Percentiles rank a stretch among this genome's conserved stretches.
Conservation (phyloP, 257 asterid genomes). For the Perilla frutescens region DNA sequence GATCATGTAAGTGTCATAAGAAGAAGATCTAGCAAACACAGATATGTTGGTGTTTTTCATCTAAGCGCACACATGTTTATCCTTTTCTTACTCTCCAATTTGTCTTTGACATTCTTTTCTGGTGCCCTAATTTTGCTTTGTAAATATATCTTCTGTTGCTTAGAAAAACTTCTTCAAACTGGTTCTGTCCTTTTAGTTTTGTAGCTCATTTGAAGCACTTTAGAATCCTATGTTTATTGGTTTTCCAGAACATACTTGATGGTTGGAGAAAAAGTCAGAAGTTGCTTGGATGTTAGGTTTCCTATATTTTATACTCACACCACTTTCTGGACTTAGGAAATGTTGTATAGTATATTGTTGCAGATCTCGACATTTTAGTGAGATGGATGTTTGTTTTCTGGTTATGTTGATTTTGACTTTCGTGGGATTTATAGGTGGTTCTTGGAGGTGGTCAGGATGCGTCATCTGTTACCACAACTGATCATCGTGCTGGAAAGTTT, state of each 20-base stretch:
- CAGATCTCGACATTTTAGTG: background rate
- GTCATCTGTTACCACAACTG: conserved; percentile 79
- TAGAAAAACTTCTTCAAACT: background rate
- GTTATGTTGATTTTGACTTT: conserved; percentile 22
- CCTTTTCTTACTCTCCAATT: background rate
- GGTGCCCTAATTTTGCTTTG: background rate
- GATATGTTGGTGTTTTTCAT: background rate
- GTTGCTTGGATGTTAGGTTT: background rate
- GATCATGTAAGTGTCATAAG: conserved; percentile 66
- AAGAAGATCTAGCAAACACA: background rate
- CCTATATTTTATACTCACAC: background rate
- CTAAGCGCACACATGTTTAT: background rate
- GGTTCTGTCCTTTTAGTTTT: background rate
- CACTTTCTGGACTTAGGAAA: background rate
- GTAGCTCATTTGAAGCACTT: background rate
- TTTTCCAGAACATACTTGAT: background rate
- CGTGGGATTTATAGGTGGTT: conserved; percentile 62
- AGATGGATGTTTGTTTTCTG: conserved; percentile 3
- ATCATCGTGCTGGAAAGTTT: conserved; percentile 95
- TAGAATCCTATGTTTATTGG: background rate
- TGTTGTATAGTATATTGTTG: background rate
- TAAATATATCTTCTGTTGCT: conserved; percentile 6
- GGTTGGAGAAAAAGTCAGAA: background rate
- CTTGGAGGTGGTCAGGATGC: conserved; percentile 99
- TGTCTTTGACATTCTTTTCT: background rate